A percentile compares a stretch with the other conserved stretches of the same genome.
phyloP scores from a whole-genome alignment of 768 basidiomycete genomes.

The Pleurotus giganteus region DNA sequence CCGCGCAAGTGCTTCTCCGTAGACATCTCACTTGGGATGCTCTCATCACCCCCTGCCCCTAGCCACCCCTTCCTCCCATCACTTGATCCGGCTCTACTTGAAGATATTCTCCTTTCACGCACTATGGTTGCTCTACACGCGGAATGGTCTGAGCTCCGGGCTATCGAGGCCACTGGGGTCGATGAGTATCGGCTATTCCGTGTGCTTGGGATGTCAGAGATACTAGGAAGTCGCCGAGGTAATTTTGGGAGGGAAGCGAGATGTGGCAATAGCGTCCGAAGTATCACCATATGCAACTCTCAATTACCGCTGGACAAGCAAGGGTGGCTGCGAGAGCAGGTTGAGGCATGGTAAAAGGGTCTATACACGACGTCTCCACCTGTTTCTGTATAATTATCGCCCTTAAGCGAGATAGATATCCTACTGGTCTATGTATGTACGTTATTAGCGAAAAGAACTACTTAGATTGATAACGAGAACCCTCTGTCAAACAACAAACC shows the following conservation, averaged over 20 bases:
- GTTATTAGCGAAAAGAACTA: neutral
- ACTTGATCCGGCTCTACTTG: neutral
- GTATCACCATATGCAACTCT: neutral
- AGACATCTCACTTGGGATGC: neutral
- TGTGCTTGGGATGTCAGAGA: neutral
- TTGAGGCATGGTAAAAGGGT: neutral
- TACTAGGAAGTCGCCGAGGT: neutral
- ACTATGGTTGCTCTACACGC: neutral
- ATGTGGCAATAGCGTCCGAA: neutral
- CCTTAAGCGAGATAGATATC: too few relatives aligned
- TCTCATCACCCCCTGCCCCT: neutral
- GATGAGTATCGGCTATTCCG: conserved; percentile 1
- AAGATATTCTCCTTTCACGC: neutral
- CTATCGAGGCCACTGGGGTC: neutral
- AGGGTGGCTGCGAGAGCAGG: neutral
- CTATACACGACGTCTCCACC: neutral
- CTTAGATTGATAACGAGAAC: conserved; percentile 28
- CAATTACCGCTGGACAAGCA: neutral
- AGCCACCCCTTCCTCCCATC: neutral
- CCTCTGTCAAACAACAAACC: conserved; percentile 31
- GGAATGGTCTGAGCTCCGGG: neutral
- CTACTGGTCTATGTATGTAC: neutral
- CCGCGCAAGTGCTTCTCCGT: neutral
- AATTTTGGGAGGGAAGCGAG: neutral
- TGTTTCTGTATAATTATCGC: neutral